A percentile compares a stretch with the other conserved stretches of the same genome.
Conservation (phyloP, 129 eudicot species). For the Cynara cardunculus region DNA sequence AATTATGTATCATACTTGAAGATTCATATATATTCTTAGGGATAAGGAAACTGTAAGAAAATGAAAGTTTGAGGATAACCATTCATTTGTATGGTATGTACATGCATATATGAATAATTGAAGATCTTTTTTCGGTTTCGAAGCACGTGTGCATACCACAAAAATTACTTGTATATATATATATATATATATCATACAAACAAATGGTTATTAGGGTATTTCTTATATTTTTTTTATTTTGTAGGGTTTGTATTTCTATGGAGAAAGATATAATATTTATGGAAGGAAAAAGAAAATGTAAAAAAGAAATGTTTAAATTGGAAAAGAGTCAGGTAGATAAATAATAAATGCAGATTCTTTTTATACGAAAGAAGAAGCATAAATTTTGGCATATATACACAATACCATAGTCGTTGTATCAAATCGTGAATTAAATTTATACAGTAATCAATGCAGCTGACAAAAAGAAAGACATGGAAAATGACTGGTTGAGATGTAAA, state of each 20-base stretch:
- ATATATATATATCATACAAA: no score
- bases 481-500: slow-evolving; percentile 30
- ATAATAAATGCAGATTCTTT: slow-evolving; percentile 30
- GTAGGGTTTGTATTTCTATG: no score
- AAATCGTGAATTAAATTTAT: slow-evolving; percentile 31
- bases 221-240: no score
- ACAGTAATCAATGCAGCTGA: slow-evolving; percentile 25
- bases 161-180: no score
- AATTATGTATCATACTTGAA: background rate
- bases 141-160: no score
- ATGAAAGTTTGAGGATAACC: no score
- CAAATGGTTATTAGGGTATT: no score
- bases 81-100: no score
- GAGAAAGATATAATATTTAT: no score
- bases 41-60: no score
- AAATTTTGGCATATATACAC: slow-evolving; percentile 33
- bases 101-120: no score
- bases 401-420: slow-evolving; percentile 30
- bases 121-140: no score
- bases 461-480: slow-evolving; percentile 20
- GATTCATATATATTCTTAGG: background rate
- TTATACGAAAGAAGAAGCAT: slow-evolving; percentile 23
- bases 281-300: background rate
- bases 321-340: background rate
- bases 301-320: background rate